A percentile compares a stretch with the other conserved stretches of the same genome.
Conservation (phyloP, 148 eudicot species). For the Selenicereus undatus region DNA sequence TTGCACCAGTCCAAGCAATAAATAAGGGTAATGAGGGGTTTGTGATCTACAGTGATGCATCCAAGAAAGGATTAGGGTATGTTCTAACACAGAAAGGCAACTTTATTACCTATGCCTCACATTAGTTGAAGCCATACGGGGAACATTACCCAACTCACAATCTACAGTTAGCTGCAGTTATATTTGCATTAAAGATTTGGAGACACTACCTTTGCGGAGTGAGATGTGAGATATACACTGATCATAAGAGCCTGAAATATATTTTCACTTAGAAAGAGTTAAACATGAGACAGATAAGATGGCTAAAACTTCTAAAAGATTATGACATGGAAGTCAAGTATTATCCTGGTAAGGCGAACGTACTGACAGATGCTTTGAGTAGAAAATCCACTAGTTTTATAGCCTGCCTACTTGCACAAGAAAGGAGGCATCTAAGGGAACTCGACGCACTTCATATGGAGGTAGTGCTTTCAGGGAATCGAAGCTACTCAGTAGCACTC, state of each 20-base stretch:
- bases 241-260: neutral
- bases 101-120: too few species aligned
- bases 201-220: neutral
- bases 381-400: neutral
- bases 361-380: neutral
- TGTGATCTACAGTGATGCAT: too few species aligned
- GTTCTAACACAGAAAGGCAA: too few species aligned
- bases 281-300: neutral
- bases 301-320: neutral
- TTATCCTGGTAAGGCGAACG: neutral
- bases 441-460: too few species aligned
- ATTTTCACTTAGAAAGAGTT: too few species aligned
- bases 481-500: too few species aligned
- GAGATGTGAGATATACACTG: neutral
- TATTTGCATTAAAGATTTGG: neutral
- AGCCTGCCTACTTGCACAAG: neutral
- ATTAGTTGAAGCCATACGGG: too few species aligned
- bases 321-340: too few species aligned
- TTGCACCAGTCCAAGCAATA: neutral
- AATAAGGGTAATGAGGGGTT: too few species aligned
- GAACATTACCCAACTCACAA: too few species aligned
- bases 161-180: neutral
- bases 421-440: neutral
- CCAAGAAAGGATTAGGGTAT: too few species aligned
- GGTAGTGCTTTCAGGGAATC: too few species aligned